Base-by-base conservation (phyloP, 495 filamentous ascomycete species). In the Aspergillus kassunensis region DNA sequence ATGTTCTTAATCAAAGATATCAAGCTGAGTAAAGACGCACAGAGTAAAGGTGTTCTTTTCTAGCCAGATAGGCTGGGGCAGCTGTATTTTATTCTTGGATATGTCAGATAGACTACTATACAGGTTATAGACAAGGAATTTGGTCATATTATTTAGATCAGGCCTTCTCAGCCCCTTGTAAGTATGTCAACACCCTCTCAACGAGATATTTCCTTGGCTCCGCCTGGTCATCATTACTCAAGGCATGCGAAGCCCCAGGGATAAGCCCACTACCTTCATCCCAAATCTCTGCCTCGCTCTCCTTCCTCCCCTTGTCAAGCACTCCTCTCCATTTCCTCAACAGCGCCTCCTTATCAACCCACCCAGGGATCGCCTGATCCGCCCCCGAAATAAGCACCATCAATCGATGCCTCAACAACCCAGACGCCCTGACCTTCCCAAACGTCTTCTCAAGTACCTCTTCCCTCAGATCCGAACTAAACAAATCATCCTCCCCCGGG, bases 401-500 rank as follows among this genome's bases (percentile, higher is more conserved):
- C 8, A 77, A 24, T 25, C 66, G 70, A 6, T 56, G 47, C 7
- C 82, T 73, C 34, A 90, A 51, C 9, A 83, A 74, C 18, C 72
- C 79, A 23, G 71, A 56, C 41, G 70, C 44, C 34, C 73, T 69
- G 21, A 86, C 62, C 58, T 52, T 69, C 5, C 88, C 88, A 77
- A 91, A 95, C 3, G 77, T 86, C 25, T 60, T 52, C 20, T 43
- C 54, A 18, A 91, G 63, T 46, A 73, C 66, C 35, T 77, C 72
- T 43, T 87, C 81, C 0, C 66, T 61, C 19, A 95, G 66, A 66
- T 91, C 88, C 12, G 86, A 86, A 45, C 84, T 88, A 69, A 96
- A 97, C 59, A 86, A 84, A 65, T 97, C 92, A 64, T 97, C 91
- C 31, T 86, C 87, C 5, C 87, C 87, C 2, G 70, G 74, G 20